Base-by-base conservation (phyloP, 208 protist species). In the Crithidia mellificae region DNA sequence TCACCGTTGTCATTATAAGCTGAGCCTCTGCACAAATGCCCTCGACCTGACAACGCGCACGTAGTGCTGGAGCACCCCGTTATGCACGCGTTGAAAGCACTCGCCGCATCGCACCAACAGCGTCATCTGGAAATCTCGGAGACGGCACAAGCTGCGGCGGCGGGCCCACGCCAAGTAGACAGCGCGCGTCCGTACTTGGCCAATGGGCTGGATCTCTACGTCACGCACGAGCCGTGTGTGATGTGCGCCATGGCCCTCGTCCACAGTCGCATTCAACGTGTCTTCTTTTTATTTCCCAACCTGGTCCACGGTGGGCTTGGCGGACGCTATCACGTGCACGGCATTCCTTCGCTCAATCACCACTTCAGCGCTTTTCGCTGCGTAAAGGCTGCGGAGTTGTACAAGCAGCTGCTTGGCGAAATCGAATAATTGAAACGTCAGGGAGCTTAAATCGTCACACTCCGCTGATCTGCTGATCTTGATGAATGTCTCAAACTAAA, bases 171-270 rank as follows among this genome's bases (percentile, higher is more conserved):
- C 11, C 30, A 57, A 12, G 50, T 62, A 22, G 43, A 61, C 36
- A 53, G 20, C 15, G 44, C 54, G n/a, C 50, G 32, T 20, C 78
- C 88, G 25, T 98, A 98, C 74, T 73, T 98, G n/a, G 93, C 87
- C 8, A 96, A 88, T 29, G 83, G 68, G 2, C 77, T 94, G 11
- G 91, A 96, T 68, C 32, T 97, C 0, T 88, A 91, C 64, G 83
- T 95, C 59, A 95, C 77, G 11, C 87, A 97, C 64, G 95, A 98
- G 72, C 95, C 95, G 24, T 98, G 95, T 55, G 81, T 92, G 20
- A 97, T 97, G 93, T 98, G 95, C 57, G 74, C 88, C 54, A 98
- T 98, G 95, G 95, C 92, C 15, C 85, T 98, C 38, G 82, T 98
- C 15, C 95, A 98, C 82, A 96, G 92, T 30, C 84, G 95, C 49